Evolutionary conservation across 257 asterid species (phyloP), one percentile per base, ranked within the genome.

Genomic region (Ophiorrhiza pumila): DNA sequence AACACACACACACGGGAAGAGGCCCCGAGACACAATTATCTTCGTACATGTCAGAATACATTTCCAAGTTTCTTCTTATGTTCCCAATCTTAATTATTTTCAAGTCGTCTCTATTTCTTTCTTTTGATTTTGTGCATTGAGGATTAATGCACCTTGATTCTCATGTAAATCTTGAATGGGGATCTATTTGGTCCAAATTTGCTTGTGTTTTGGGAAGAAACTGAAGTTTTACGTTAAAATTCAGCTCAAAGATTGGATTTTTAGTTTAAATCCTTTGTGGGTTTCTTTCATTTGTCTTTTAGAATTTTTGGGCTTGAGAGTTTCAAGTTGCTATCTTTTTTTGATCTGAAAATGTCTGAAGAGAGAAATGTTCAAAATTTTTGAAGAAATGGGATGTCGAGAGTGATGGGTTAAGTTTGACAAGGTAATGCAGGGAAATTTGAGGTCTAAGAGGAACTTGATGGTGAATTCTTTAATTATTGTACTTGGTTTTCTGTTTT

Each of bases 1-100:
- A 70, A 69, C 68, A 27, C 12, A 60, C 65, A 17, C 57, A 37
- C 66, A 42, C 15, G 29, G 65, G 25, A 52, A 47, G 62, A 46
- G 42, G 37, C 50, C n/a, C 15, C n/a, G 31, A 55, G 41, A 29
- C 25, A 68, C 74, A 56, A 46, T 58, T 57, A 31, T 32, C 65
- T 42, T 59, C 73, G 23, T 5, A 5, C 74, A 76, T 75, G 79
- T 76, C 23, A 15, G 65, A 39, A 63, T 64, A 57, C 65, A 72
- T 18, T 66, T 29, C 13, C 4, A n/a, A 7, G 34, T 74, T 32
- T 5, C 7, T 29, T 39, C 10, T 62, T n/a, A n/a, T n/a, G n/a
- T n/a, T n/a, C n/a, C n/a, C n/a, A n/a, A n/a, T n/a, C n/a, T n/a
- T n/a, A n/a, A n/a, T n/a, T n/a, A n/a, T n/a, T n/a, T n/a, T n/a